Evolutionary conservation across 495 filamentous ascomycete species (phyloP).

Genomic region (Xylaria scruposa): DNA sequence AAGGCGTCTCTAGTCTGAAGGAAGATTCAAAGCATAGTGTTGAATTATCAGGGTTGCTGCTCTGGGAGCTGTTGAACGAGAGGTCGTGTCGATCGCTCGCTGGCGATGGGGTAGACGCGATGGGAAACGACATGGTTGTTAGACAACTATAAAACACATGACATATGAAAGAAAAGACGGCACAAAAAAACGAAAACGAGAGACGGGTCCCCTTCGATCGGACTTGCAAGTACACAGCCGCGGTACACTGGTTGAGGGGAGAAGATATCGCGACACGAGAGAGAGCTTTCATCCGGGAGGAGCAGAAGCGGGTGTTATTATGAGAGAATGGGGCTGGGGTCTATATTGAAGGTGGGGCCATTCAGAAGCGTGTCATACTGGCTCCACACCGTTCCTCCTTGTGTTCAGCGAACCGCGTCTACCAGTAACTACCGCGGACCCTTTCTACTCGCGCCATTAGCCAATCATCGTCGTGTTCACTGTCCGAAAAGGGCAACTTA

Average conservation of each 20-base stretch:
- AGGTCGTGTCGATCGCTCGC: slow-evolving; percentile 33
- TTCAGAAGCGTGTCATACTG: slow-evolving; percentile 27
- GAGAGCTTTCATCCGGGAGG: neutral
- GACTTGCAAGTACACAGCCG: slow-evolving; percentile 1
- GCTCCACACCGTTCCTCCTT: slow-evolving; percentile 24
- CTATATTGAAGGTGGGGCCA: slow-evolving; percentile 22
- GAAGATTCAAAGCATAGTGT: slow-evolving; percentile 41
- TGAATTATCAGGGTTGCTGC: slow-evolving; percentile 39
- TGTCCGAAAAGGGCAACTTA: slow-evolving; percentile 40
- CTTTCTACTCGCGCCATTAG: slow-evolving; percentile 22
- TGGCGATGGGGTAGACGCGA: slow-evolving; percentile 39
- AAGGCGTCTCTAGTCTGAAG: slow-evolving; percentile 40
- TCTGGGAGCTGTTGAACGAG: slow-evolving; percentile 41
- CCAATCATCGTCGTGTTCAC: slow-evolving; percentile 34
- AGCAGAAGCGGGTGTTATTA: slow-evolving; percentile 28
- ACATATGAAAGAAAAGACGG: slow-evolving; percentile 33
- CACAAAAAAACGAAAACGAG: slow-evolving; percentile 28
- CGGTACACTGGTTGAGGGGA: neutral
- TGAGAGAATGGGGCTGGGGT: slow-evolving; percentile 27
- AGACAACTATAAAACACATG: slow-evolving; percentile 34
- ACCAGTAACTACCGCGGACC: slow-evolving; percentile 20
- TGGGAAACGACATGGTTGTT: slow-evolving; percentile 36
- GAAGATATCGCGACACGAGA: slow-evolving; percentile 21
- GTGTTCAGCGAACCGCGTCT: slow-evolving; percentile 31
- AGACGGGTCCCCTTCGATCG: slow-evolving; percentile 32